Evolutionary conservation across 108 stramenopile species (phyloP).

Genomic region (Conticribra weissflogii): DNA sequence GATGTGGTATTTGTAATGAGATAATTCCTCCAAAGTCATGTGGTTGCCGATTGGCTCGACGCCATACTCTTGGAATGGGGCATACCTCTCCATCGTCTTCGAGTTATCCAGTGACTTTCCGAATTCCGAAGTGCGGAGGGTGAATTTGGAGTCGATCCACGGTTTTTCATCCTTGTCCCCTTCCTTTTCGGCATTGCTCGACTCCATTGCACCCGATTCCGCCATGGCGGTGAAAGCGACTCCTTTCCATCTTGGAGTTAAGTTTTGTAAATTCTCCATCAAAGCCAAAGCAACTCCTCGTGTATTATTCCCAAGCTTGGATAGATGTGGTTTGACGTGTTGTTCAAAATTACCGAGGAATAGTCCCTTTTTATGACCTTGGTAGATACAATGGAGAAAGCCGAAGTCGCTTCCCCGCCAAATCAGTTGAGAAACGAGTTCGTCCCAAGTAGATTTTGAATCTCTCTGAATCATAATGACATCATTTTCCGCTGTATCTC

Average conservation of each 20-base stretch:
- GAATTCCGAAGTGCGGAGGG: not conserved
- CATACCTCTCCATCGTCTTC: not conserved
- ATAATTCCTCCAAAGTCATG: not conserved
- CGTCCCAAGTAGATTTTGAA: not conserved
- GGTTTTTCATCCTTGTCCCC: not conserved
- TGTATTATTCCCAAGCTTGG: not conserved
- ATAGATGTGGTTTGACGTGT: not conserved
- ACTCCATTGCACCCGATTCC: not conserved
- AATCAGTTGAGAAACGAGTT: not conserved
- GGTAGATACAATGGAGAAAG: constrained; percentile 2
- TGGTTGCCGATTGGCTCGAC: constrained; percentile 2
- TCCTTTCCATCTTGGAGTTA: constrained; percentile 3
- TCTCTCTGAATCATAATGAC: not conserved
- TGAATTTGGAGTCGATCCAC: constrained; percentile 4
- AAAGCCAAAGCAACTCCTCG: not conserved
- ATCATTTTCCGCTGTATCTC: not conserved
- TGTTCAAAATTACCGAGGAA: not conserved
- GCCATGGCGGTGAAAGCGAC: not conserved
- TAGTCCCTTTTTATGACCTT: not conserved
- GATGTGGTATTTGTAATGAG: constrained; percentile 35
- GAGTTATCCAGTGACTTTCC: not conserved
- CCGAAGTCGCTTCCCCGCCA: not conserved
- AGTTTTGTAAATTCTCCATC: not conserved
- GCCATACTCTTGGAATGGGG: constrained; percentile 2
- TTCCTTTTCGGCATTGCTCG: not conserved